Conservation (phyloP, 345 rosid species). For the Sonneratia alba region DNA sequence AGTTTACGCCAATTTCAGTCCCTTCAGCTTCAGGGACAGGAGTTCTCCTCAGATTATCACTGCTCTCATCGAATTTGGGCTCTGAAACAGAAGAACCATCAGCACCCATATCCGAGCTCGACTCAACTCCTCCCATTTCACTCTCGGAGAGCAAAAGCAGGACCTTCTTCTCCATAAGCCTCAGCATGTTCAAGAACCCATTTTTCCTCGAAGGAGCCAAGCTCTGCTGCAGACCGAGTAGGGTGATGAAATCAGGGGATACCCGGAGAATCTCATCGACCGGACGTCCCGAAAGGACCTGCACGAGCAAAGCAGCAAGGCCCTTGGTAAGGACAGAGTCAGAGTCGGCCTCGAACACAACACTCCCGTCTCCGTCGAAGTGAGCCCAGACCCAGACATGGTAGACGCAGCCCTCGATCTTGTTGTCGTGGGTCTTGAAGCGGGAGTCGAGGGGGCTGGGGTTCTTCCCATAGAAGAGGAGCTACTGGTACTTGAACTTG, state of each 20-base stretch:
- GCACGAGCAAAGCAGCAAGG: constrained; percentile 80
- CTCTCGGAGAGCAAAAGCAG: constrained; percentile 26
- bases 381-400: constrained; percentile 96
- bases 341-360: constrained; percentile 79
- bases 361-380: constrained; percentile 49
- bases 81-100: constrained; percentile 6
- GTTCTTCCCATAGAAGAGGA: constrained; percentile 64
- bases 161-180: constrained; percentile 83
- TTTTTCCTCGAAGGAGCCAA: constrained; percentile 77
- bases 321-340: constrained; percentile 82
- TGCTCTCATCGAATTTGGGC: constrained; percentile 8
- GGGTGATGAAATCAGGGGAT: constrained; percentile 66
- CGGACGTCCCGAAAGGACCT: constrained; percentile 65
- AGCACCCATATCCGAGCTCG: constrained; percentile 11
- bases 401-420: constrained; percentile 87
- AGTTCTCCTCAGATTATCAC: constrained; percentile 11
- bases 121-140: too few relatives aligned
- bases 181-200: constrained; percentile 89
- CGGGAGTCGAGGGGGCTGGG: constrained; percentile 57
- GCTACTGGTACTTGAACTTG: constrained; percentile 75
- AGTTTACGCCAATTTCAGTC: constrained; percentile 2
- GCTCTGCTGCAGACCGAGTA: constrained; percentile 84
- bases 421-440: constrained; percentile 67
- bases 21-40: not conserved
- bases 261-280: constrained; percentile 60